Percentiles rank a stretch among this genome's conserved stretches.
Conservation (phyloP, 345 rosid species). For the Arabidopsis suecica region DNA sequence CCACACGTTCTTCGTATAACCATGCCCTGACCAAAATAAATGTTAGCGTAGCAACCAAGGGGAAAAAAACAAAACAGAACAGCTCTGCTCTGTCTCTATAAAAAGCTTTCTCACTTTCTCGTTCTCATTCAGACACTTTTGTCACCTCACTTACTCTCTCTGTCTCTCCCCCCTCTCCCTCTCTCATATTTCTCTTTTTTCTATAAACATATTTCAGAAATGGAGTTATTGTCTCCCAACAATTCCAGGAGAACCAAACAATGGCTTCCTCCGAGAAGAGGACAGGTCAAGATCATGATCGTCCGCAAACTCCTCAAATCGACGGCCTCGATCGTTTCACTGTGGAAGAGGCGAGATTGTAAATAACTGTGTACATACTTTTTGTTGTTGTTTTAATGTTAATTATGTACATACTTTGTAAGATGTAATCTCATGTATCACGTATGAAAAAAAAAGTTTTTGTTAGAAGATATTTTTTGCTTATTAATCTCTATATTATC, state of each 20-base stretch:
- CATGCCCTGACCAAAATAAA: neutral
- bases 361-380: neutral
- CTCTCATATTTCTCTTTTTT: neutral
- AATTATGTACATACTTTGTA: slow-evolving; percentile 6
- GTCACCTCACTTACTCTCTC: neutral
- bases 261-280: slow-evolving; percentile 18
- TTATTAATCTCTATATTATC: neutral
- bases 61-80: neutral
- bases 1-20: neutral
- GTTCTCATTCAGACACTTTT: neutral
- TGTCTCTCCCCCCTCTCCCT: neutral
- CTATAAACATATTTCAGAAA: neutral
- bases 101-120: neutral
- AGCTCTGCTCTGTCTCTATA: neutral
- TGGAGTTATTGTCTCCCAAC: neutral
- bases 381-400: neutral
- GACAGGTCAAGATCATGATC: slow-evolving; percentile 13
- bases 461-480: neutral
- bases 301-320: neutral
- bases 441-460: neutral
- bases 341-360: slow-evolving; percentile 20
- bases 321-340: neutral
- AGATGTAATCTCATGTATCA: neutral
- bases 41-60: neutral
- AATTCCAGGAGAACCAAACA: neutral